Base-by-base conservation (phyloP, 306 rosid species). In the Castanospermum australe region DNA sequence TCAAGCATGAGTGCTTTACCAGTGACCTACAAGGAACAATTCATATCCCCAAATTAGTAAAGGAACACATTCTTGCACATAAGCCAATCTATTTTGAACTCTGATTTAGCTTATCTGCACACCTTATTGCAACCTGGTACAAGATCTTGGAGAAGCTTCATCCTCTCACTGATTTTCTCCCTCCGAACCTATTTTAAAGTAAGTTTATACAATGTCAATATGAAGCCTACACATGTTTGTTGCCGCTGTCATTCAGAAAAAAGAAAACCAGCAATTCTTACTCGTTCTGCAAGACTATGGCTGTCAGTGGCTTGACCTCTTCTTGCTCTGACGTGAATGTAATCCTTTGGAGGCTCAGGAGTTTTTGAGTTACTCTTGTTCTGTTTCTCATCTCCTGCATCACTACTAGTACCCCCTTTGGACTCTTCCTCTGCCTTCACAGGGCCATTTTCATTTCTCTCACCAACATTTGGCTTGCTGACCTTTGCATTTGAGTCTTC, bases 61-160 rank as follows among this genome's bases (percentile, higher is more conserved):
- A 81, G 20, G 13, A 24, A 45, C 64, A 42, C 57, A 10, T 63
- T 71, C 51, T 44, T 61, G 56, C 25, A 67, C 52, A 41, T 30
- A 8, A 55, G 22, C 21, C 5, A 66, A 13, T 3, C 4, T 3
- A 0, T 50, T 52, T 47, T 65, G 4, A 36, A 2, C 35, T 41
- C 14, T 51, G 24, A 61, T 67, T 67, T 54, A 32, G 30, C 15
- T 14, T 41, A 44, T 65, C 28, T 41, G 15, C 68, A 3, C 15
- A 94, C 99, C 98, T 93, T 96, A 67, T 91, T 91, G 87, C 99
- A 96, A 73, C 97, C 97, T 5, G 99, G 99, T 17, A 96, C 99
- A 74, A 93, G 94, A 89, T 93, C 97, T 83, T 96, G 99, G 4
- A 96, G 94, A 76, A 96, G 92, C 81, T 90, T 96, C 99, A 93